Conservation (phyloP, 108 stramenopile genomes). For the Pseudonitzschia delicatissima region DNA sequence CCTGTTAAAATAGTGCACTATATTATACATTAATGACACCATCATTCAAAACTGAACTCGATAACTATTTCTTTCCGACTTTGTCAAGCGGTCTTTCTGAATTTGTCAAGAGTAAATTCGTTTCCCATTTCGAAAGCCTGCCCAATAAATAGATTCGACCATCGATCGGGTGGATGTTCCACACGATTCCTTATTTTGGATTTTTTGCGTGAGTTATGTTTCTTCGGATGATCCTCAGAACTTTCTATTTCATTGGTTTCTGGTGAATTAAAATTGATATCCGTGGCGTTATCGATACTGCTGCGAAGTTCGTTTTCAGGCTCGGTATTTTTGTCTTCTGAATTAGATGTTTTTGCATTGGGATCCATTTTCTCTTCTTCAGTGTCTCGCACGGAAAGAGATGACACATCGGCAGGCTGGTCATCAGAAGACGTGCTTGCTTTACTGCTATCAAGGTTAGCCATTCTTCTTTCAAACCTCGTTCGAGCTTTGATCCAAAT, state of each 20-base stretch:
- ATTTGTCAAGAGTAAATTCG: slow-evolving; percentile 12
- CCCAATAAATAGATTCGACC: slow-evolving; percentile 13
- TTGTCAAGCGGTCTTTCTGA: too few relatives aligned
- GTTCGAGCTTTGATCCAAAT: slow-evolving; percentile 2
- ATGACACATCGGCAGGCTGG: neutral
- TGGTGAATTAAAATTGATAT: neutral
- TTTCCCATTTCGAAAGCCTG: neutral
- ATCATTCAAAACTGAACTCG: too few relatives aligned
- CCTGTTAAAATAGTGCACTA: too few relatives aligned
- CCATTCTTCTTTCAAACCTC: neutral
- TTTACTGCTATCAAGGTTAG: neutral
- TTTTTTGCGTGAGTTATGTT: neutral
- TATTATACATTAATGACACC: too few relatives aligned
- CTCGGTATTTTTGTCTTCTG: neutral
- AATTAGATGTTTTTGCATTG: too few relatives aligned
- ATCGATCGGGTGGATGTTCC: slow-evolving; percentile 3
- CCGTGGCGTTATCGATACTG: neutral
- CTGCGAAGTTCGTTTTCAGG: neutral
- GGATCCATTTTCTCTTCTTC: neutral
- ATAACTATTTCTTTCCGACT: too few relatives aligned
- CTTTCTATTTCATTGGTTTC: neutral
- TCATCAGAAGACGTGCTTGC: neutral
- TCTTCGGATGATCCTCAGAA: neutral
- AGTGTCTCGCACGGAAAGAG: neutral
- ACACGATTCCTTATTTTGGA: neutral